Percentiles rank a stretch among this genome's conserved stretches.
Evolutionary conservation across 2,329 filamentous ascomycete species (phyloP).

Genomic region (Ustilaginoidea virens): DNA sequence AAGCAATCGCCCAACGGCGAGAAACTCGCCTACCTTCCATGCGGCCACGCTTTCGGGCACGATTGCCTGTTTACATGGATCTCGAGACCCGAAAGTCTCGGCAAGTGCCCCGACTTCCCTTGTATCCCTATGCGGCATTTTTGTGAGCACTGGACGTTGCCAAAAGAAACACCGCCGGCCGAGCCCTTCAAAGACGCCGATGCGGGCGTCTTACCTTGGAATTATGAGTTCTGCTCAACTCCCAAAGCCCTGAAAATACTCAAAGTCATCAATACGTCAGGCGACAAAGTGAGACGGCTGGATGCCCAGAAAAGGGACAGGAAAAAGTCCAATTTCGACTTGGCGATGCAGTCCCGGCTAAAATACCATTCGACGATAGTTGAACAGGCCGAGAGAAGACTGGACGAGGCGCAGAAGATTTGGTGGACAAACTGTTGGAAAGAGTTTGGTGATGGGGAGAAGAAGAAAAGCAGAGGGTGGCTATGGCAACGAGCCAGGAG

Average conservation of each 20-base stretch:
- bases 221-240: conserved; percentile 9
- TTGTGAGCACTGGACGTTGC: conserved; percentile 8
- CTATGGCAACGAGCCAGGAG: not conserved
- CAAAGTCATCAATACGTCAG: not conserved
- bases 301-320: conserved; percentile 1
- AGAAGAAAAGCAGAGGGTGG: conserved; percentile 1
- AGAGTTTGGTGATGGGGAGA: conserved; percentile 1
- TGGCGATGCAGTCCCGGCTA: not conserved
- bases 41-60: conserved; percentile 13
- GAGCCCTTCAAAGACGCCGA: not conserved
- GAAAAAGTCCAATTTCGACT: not conserved
- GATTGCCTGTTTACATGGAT: conserved; percentile 9
- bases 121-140: conserved; percentile 8
- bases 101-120: conserved; percentile 4
- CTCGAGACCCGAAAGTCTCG: not conserved
- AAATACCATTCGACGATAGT: not conserved
- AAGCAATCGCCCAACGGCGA: conserved; percentile 4
- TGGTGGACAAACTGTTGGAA: conserved; percentile 4
- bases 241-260: not conserved
- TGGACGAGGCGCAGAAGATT: conserved; percentile 3
- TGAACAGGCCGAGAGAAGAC: conserved; percentile 1
- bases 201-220: conserved; percentile 5
- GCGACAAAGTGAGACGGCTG: not conserved
- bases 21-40: conserved; percentile 9
- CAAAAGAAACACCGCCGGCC: not conserved